These are phyloP conservation scores for Termitomyces bulborhizus DNA, from an alignment of 768 basidiomycete species.

Conservation along the genomic window DNA sequence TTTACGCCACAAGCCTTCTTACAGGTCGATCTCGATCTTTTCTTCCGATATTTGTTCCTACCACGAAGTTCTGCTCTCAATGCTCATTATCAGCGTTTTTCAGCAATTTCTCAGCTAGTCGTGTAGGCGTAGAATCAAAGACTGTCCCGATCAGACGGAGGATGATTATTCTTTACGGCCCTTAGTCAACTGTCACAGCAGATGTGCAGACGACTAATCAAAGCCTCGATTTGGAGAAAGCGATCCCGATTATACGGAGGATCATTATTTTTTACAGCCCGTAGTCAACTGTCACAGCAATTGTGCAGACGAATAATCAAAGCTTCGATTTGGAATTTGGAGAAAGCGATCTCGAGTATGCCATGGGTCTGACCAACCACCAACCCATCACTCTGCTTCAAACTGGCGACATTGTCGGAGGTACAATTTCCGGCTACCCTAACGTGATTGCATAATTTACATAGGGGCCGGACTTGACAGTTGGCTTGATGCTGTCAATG, in stretches of 20 bases:
- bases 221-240: slow-evolving; percentile 48
- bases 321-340: slow-evolving; percentile 45
- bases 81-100: not conserved
- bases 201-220: slow-evolving; percentile 34
- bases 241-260: slow-evolving; percentile 27
- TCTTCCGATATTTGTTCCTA: slow-evolving; percentile 20
- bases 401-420: slow-evolving; percentile 35
- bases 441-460: too few relatives aligned
- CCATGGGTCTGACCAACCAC: slow-evolving; percentile 38
- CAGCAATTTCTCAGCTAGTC: slow-evolving; percentile 30
- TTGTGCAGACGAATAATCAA: slow-evolving; percentile 33
- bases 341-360: slow-evolving; percentile 51
- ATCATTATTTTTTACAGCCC: too few relatives aligned
- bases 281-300: slow-evolving; percentile 21
- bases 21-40: slow-evolving; percentile 24
- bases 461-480: slow-evolving; percentile 42
- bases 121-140: slow-evolving; percentile 29
- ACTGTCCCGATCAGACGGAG: slow-evolving; percentile 21
- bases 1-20: too few relatives aligned
- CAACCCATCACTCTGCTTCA: slow-evolving; percentile 39
- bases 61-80: not conserved
- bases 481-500: slow-evolving; percentile 37
- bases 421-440: slow-evolving; percentile 9
- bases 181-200: slow-evolving; percentile 19
- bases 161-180: not conserved